Base-by-base conservation (phyloP, 179 eudicot species). In the Silene noctiflora region DNA sequence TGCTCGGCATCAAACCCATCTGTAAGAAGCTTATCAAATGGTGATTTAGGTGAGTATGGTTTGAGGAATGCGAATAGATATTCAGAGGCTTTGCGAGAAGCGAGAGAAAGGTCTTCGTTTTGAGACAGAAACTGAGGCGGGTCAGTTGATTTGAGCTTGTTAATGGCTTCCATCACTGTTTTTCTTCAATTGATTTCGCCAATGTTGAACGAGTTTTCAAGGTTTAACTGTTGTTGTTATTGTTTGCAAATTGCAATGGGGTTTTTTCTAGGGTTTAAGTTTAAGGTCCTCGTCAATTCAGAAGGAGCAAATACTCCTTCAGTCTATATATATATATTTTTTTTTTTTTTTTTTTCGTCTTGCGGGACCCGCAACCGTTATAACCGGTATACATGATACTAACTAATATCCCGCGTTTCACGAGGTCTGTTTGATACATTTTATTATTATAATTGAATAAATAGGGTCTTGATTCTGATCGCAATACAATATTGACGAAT, bases 1-100 rank as follows among this genome's bases (percentile, higher is more conserved):
- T 94, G 98, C 78, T 94, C 98, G 3, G 96, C 90, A 19, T 94
- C 98, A 60, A 90, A 94, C 20, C 96, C 94, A 17, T 88, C 76
- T 4, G 86, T 79, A 11, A 85, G 76, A n/a, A 94, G 88, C 5
- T 81, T 73, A 46, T 82, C 89, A 70, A 94, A 84, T 0, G 94
- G 91, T 0, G 91, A 85, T 59, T 92, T 94, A 10, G 89, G 88
- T 21, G 87, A 48, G 87, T 77, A 81, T 21, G 94, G 96, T 39
- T 79, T 88, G 25, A 94, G 88, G 8, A 83, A 71, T 12, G 88
- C 33, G 79, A 86, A 94, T 4, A 94, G 56, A 72, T 82, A 74
- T 51, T 85, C 67, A 2, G 88, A 90, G 17, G 97, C 92, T 1
- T 72, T 31, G 21, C 97, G 94, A 6, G 97, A 83, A 16, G 85